phyloP scores from a whole-genome alignment of 306 rosid genomes.

The Oemleria cerasiformis region DNA sequence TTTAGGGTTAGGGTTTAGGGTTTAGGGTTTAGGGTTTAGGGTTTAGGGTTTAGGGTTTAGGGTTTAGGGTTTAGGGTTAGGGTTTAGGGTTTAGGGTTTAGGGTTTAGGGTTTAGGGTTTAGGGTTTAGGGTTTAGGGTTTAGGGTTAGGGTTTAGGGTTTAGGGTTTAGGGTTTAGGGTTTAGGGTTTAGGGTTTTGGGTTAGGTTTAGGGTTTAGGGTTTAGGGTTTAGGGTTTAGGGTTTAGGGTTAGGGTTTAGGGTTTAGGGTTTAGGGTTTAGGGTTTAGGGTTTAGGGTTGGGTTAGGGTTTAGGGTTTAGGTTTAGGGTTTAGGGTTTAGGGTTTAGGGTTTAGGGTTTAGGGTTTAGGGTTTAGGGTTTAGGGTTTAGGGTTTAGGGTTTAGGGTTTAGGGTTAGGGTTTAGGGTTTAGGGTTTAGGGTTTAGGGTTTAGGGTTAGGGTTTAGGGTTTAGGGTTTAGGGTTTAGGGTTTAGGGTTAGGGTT shows the following conservation, averaged over 20 bases:
- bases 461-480: background rate
- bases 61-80: too few relatives aligned
- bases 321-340: slow-evolving; percentile 20
- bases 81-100: background rate
- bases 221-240: too few relatives aligned
- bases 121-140: slow-evolving; percentile 12
- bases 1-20: background rate
- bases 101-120: slow-evolving; percentile 8
- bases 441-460: slow-evolving; percentile 14
- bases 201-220: slow-evolving; percentile 20
- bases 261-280: slow-evolving; percentile 14
- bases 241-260: slow-evolving; percentile 19
- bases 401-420: slow-evolving; percentile 5
- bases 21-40: background rate
- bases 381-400: slow-evolving; percentile 12
- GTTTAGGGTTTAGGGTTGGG: slow-evolving; percentile 20
- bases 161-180: slow-evolving; percentile 16
- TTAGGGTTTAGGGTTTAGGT: too few relatives aligned
- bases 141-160: slow-evolving; percentile 17
- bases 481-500: too few relatives aligned
- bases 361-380: too few relatives aligned
- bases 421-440: slow-evolving; percentile 7
- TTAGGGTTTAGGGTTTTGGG: slow-evolving; percentile 20
- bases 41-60: background rate
- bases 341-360: too few relatives aligned